A percentile compares a stretch with the other conserved stretches of the same genome.
phyloP scores from a whole-genome alignment of 1,284 basidiomycete species.

The Moesziomyces sp. region DNA sequence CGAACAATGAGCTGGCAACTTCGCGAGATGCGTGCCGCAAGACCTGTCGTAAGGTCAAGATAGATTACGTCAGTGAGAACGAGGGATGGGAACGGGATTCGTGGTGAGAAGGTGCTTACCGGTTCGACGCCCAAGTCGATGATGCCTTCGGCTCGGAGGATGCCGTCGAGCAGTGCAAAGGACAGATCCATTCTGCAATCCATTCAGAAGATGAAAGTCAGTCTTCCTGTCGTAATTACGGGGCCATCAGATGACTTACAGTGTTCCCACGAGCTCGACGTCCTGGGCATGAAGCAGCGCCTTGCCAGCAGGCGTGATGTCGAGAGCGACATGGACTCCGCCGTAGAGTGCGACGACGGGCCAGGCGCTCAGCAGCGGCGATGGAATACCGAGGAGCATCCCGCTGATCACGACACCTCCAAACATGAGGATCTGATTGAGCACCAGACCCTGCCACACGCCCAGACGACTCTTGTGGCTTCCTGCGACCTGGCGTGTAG shows the following conservation, averaged over 20 bases:
- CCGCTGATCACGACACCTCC: constrained; percentile 37
- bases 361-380: constrained; percentile 45
- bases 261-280: constrained; percentile 8
- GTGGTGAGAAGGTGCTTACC: constrained; percentile 15
- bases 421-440: constrained; percentile 59
- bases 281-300: constrained; percentile 30
- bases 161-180: constrained; percentile 48
- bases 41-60: constrained; percentile 13
- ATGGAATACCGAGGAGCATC: constrained; percentile 42
- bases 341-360: constrained; percentile 50
- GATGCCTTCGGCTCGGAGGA: constrained; percentile 57
- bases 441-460: constrained; percentile 51
- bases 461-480: constrained; percentile 25
- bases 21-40: constrained; percentile 28
- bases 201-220: too few species aligned
- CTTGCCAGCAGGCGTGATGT: constrained; percentile 19
- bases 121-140: constrained; percentile 45
- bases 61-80: too few species aligned
- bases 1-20: constrained; percentile 46
- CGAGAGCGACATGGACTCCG: constrained; percentile 36
- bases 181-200: constrained; percentile 39
- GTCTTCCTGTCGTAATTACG: too few species aligned
- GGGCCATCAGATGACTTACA: constrained; percentile 11
- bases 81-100: neutral
- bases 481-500: constrained; percentile 49